Conservation (phyloP, 108 stramenopile genomes). For the Mayamaea pseudoterrestris region DNA sequence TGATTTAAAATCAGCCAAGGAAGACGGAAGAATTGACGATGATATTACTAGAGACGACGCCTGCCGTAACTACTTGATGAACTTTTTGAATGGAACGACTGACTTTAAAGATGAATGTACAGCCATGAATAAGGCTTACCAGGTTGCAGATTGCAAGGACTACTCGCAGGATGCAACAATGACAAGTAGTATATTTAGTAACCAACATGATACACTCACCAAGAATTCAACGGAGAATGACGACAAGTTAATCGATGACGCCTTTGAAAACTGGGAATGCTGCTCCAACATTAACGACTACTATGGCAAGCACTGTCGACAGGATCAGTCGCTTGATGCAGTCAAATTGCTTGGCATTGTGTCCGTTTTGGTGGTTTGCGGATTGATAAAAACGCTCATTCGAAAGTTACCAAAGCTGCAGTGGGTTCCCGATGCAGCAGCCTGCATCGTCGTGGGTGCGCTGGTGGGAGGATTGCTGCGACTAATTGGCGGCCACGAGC, state of each 20-base stretch:
- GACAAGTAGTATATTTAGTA: not conserved
- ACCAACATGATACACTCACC: not conserved
- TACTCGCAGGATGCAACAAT: not conserved
- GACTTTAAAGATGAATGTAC: constrained; percentile 74
- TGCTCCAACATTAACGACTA: constrained; percentile 42
- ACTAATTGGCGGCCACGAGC: constrained; percentile 13
- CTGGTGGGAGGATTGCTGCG: constrained; percentile 25
- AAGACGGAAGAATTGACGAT: constrained; percentile 14
- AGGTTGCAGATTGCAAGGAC: constrained; percentile 47
- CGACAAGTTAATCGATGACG: constrained; percentile 46
- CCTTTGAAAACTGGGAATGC: constrained; percentile 57
- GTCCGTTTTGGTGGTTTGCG: constrained; percentile 56
- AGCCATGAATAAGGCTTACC: constrained; percentile 67
- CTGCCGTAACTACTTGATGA: constrained; percentile 51
- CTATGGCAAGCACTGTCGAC: constrained; percentile 36
- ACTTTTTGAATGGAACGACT: constrained; percentile 74
- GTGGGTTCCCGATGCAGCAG: constrained; percentile 75
- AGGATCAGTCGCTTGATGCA: constrained; percentile 27
- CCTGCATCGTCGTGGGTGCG: constrained; percentile 63
- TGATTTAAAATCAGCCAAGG: not conserved
- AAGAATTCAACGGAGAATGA: not conserved
- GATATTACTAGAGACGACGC: constrained; percentile 29
- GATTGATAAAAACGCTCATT: constrained; percentile 43
- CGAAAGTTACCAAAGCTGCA: constrained; percentile 33
- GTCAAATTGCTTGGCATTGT: constrained; percentile 55